Conservation (phyloP, 768 basidiomycete genomes). For the Boletus coccyginus region DNA sequence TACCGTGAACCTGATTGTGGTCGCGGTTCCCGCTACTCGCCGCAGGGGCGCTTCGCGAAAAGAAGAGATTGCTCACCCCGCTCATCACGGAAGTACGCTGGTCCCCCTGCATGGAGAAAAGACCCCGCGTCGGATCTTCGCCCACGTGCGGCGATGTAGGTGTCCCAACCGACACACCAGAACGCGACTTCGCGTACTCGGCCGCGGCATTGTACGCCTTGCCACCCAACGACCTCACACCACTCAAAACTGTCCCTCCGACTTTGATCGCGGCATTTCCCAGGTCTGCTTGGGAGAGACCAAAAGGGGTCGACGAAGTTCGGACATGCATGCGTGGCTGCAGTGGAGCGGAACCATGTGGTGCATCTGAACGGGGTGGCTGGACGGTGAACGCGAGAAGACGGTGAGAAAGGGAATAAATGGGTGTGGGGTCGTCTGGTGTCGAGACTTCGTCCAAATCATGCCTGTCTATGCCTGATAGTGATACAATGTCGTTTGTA, state of each 20-base stretch:
- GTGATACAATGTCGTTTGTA: conserved; percentile 41
- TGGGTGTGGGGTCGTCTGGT: conserved; percentile 37
- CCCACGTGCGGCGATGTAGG: conserved; percentile 3
- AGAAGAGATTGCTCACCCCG: conserved; percentile 40
- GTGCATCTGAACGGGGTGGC: conserved; percentile 27
- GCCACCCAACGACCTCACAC: conserved; percentile 62
- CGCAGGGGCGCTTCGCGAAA: conserved; percentile 64
- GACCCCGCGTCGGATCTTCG: conserved; percentile 9
- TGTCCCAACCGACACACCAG: conserved; percentile 4
- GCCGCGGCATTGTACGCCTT: conserved; percentile 52
- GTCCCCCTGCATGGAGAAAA: conserved; percentile 22
- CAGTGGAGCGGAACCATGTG: conserved; percentile 14
- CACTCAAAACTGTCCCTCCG: conserved; percentile 59
- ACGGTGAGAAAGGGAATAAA: conserved; percentile 60
- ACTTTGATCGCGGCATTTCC: conserved; percentile 56
- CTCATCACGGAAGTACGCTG: conserved; percentile 23
- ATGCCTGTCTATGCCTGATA: conserved; percentile 33
- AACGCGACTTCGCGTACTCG: conserved; percentile 39
- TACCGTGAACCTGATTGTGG: conserved; percentile 4
- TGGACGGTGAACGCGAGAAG: conserved; percentile 60
- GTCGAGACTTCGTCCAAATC: conserved; percentile 15
- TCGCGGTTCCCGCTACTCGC: conserved; percentile 23
- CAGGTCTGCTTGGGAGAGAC: conserved; percentile 46
- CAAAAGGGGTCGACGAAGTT: conserved; percentile 26
- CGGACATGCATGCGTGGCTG: conserved; percentile 23